Base-by-base conservation (phyloP, 805 yeast species). In the Alloascoidea africana region DNA sequence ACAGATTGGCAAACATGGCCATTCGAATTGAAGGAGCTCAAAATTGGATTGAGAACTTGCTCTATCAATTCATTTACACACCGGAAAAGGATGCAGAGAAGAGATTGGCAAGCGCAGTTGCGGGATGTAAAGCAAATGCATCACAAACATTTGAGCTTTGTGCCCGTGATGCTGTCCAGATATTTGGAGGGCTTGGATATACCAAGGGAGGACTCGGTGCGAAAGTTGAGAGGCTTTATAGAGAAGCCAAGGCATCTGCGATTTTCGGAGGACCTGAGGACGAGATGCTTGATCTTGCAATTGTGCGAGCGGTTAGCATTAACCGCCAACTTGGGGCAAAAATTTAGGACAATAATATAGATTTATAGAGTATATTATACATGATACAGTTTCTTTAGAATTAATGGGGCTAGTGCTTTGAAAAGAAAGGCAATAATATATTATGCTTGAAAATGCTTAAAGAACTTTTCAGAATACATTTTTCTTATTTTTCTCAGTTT, bases 191-290 rank as follows among this genome's bases (percentile, higher is more conserved):
- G 23, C 49, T 61, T 15, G 36, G 62, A 13, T 61, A 61, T 48
- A 60, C 63, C 33, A 55, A 59, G 5, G 66, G 66, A 11, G 66
- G 66, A 16, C 60, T 54, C 41, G 66, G 61, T 36, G 65, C 58
- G 14, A 57, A 54, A 38, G 63, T 60, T 32, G 66, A 61, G 49
- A 55, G 66, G 17, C 45, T 62, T 35, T 62, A 60, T 52, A 52
- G 66, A 19, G 66, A 61, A 39, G 65, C 59, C n/a, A 51, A 64
- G 5, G 66, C 66, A 6, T 62, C 49, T 43, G 62, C 66, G 14
- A 61, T 61, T 33, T 66, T 66, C 14, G 66, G 66, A 27, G 66
- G 66, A 5, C 58, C 65, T 16, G 65, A 61, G 42, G 66, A 61
- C 44, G 62, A 62, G 41, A 61, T 61, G 66, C 48, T 60, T 27